Evolutionary conservation across 2,329 filamentous ascomycete genomes (phyloP).

Genomic region (Alternaria novae-zelandiae): DNA sequence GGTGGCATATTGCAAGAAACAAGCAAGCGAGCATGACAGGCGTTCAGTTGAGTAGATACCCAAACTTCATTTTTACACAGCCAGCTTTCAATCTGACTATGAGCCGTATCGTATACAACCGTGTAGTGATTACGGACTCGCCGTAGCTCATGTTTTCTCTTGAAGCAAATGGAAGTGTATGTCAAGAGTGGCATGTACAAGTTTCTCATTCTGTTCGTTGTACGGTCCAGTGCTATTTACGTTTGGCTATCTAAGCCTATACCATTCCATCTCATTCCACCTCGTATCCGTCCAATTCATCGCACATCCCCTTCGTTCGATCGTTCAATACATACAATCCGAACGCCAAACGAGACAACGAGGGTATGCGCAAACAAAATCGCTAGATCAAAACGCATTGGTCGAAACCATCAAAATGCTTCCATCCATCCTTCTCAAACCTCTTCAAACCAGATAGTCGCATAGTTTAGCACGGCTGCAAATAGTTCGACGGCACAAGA

Average conservation of each 20-base stretch:
- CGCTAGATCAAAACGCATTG: not conserved
- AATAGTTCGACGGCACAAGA: slow-evolving; percentile 71
- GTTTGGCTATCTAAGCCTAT: not conserved
- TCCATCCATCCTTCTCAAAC: not conserved
- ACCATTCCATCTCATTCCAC: not conserved
- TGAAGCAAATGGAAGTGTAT: not conserved
- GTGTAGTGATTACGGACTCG: too few relatives aligned
- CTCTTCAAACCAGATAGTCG: not conserved
- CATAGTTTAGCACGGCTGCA: slow-evolving; percentile 60
- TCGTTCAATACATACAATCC: too few relatives aligned
- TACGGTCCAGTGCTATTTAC: not conserved
- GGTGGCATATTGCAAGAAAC: not conserved
- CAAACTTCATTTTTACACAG: slow-evolving; percentile 7
- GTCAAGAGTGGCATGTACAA: not conserved
- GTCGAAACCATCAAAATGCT: not conserved
- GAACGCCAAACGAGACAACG: not conserved
- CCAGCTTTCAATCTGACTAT: too few relatives aligned
- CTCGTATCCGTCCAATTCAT: not conserved
- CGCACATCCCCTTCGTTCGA: not conserved
- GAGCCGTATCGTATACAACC: too few relatives aligned
- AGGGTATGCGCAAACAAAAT: slow-evolving; percentile 6
- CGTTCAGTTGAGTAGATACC: slow-evolving; percentile 29
- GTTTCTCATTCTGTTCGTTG: not conserved
- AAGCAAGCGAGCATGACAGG: slow-evolving; percentile 9
- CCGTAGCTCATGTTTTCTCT: not conserved